Percentiles rank a stretch among this genome's conserved stretches.
Conservation (phyloP, 108 stramenopile species). For the Skeletonema grethae region DNA sequence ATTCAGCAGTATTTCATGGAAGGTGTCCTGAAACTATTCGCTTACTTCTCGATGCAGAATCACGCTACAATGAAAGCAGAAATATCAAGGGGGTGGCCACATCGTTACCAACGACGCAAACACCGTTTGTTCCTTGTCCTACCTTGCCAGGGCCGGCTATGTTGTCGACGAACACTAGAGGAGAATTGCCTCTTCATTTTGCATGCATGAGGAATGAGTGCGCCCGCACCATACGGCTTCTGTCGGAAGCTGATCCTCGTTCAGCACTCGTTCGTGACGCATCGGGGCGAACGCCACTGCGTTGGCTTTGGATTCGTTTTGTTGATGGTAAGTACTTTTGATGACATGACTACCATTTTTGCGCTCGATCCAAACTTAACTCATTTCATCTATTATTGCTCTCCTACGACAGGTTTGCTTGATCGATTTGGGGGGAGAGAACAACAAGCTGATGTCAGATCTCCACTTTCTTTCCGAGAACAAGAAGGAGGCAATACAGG, state of each 20-base stretch:
- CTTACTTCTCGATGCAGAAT: conserved; percentile 61
- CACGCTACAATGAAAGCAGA: conserved; percentile 10
- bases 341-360: neutral
- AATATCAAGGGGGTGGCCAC: conserved; percentile 14
- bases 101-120: conserved; percentile 8
- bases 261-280: conserved; percentile 64
- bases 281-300: conserved; percentile 70
- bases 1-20: conserved; percentile 83
- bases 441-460: conserved; percentile 16
- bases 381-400: neutral
- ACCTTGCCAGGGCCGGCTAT: conserved; percentile 40
- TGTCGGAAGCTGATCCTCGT: conserved; percentile 66
- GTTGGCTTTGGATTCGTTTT: conserved; percentile 80
- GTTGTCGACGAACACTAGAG: conserved; percentile 66
- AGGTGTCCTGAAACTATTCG: conserved; percentile 70
- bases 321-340: conserved; percentile 42
- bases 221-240: conserved; percentile 56
- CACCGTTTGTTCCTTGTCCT: conserved; percentile 16
- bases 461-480: conserved; percentile 15
- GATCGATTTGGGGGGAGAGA: conserved; percentile 52
- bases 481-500: conserved; percentile 26
- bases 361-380: neutral
- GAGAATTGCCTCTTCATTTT: conserved; percentile 79
- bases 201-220: conserved; percentile 79
- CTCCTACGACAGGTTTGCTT: conserved; percentile 20